Percentiles rank a stretch among this genome's conserved stretches.
These are phyloP conservation scores for Yamadazyma atmosphaerica DNA, from an alignment of 1,139 yeast genomes.

Conservation along the genomic window DNA sequence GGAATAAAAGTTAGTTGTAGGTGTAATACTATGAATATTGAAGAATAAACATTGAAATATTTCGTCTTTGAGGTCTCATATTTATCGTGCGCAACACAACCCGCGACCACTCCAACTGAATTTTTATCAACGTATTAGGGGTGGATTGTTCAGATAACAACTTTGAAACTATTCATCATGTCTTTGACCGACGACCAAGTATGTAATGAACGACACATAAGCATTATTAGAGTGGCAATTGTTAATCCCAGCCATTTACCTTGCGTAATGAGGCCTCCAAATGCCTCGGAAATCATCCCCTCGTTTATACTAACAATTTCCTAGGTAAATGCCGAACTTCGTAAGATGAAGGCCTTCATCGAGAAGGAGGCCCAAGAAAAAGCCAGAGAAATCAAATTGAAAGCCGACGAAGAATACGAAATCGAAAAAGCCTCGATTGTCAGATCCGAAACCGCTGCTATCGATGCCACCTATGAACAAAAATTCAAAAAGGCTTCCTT, in stretches of 20 bases:
- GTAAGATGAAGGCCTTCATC: conserved; percentile 98
- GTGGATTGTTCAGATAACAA: neutral
- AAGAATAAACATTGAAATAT: too few species aligned
- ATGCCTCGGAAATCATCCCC: too few species aligned
- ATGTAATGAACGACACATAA: conserved; percentile 20
- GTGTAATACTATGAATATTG: too few species aligned
- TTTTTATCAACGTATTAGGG: conserved; percentile 2
- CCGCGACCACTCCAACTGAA: too few species aligned
- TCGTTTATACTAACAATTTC: neutral
- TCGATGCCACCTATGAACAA: conserved; percentile 77
- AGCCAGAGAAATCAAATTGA: conserved; percentile 91
- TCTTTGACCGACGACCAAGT: conserved; percentile 51
- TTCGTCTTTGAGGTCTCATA: too few species aligned
- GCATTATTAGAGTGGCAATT: neutral
- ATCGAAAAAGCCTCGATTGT: conserved; percentile 95
- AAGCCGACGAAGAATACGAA: conserved; percentile 98
- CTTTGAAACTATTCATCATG: conserved; percentile 22
- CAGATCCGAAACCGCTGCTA: conserved; percentile 85
- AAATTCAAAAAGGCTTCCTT: conserved; percentile 89
- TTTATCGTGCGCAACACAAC: too few species aligned
- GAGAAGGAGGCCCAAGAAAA: conserved; percentile 98
- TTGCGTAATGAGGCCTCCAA: too few species aligned
- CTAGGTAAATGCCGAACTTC: conserved; percentile 91
- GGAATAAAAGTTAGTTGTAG: conserved; percentile 2
- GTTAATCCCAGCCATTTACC: too few species aligned